These are phyloP conservation scores for Trametes sp. DNA, from an alignment of 1,284 basidiomycete species.

Conservation along the genomic window DNA sequence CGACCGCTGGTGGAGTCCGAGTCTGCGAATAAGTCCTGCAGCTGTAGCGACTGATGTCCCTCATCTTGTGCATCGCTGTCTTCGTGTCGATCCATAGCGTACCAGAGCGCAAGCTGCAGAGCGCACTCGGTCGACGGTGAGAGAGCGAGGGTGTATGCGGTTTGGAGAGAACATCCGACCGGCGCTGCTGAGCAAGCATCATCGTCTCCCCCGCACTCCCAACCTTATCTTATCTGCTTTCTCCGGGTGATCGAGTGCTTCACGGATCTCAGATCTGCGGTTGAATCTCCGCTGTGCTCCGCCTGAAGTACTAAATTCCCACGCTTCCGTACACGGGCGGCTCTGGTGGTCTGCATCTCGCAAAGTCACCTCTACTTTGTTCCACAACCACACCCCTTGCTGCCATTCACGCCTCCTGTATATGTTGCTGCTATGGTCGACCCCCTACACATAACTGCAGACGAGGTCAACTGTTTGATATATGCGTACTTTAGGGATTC, in stretches of 20 bases:
- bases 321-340: slow-evolving; percentile 6
- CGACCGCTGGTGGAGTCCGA: slow-evolving; percentile 8
- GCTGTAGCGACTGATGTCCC: neutral
- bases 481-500: slow-evolving; percentile 85
- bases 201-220: slow-evolving; percentile 1
- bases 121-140: slow-evolving; percentile 15
- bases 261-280: slow-evolving; percentile 1
- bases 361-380: slow-evolving; percentile 4
- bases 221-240: slow-evolving; percentile 26
- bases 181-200: slow-evolving; percentile 24
- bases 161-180: slow-evolving; percentile 3
- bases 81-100: slow-evolving; percentile 27
- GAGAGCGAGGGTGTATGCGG: slow-evolving; percentile 3
- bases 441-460: slow-evolving; percentile 73
- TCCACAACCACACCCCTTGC: neutral
- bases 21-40: slow-evolving; percentile 25
- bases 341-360: slow-evolving; percentile 10
- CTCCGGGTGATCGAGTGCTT: neutral
- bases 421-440: slow-evolving; percentile 31
- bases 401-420: neutral
- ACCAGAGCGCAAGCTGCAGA: neutral
- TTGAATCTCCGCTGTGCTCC: slow-evolving; percentile 12
- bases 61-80: neutral
- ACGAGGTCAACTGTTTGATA: slow-evolving; percentile 86
- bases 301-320: neutral